Evolutionary conservation across 2,329 filamentous ascomycete species (phyloP).

Genomic region (Torrubiella hemipterigena): DNA sequence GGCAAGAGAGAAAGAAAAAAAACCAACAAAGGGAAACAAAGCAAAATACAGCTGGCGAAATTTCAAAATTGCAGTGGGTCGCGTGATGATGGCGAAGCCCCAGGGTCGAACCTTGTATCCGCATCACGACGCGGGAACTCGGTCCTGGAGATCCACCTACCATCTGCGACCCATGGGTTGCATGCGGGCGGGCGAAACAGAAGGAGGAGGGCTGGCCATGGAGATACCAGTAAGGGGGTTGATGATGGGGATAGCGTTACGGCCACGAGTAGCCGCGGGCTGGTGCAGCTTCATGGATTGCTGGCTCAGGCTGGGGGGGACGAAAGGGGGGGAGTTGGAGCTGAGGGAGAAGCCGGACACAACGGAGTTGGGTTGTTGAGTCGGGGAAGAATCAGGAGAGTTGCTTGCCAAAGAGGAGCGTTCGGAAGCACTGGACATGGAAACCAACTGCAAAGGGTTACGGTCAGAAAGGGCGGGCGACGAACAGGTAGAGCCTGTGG

Average conservation of each 20-base stretch:
- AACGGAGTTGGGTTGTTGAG: constrained; percentile 74
- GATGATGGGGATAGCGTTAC: constrained; percentile 95
- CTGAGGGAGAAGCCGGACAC: constrained; percentile 66
- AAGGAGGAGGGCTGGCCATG: constrained; percentile 78
- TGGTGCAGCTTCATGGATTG: constrained; percentile 73
- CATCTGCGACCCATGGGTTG: constrained; percentile 40
- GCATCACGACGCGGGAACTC: too few relatives aligned
- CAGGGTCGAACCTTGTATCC: too few relatives aligned
- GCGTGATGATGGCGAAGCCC: too few relatives aligned
- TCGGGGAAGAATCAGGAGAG: constrained; percentile 82
- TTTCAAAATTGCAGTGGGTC: constrained; percentile 8
- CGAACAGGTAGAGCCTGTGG: constrained; percentile 6
- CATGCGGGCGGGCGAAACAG: constrained; percentile 51
- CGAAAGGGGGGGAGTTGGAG: constrained; percentile 53
- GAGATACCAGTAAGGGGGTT: constrained; percentile 85
- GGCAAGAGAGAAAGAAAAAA: neutral
- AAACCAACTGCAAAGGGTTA: constrained; percentile 56
- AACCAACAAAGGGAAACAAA: too few relatives aligned
- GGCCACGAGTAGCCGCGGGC: constrained; percentile 74
- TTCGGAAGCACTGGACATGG: constrained; percentile 86
- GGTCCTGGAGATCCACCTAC: constrained; percentile 24
- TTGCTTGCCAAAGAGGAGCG: constrained; percentile 90
- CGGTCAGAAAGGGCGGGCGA: constrained; percentile 18
- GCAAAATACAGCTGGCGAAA: too few relatives aligned
- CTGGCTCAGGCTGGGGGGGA: constrained; percentile 52